Percentiles rank a stretch among this genome's conserved stretches.
These are phyloP conservation scores for Suillus plorans DNA, from an alignment of 768 basidiomycete species.

Conservation along the genomic window DNA sequence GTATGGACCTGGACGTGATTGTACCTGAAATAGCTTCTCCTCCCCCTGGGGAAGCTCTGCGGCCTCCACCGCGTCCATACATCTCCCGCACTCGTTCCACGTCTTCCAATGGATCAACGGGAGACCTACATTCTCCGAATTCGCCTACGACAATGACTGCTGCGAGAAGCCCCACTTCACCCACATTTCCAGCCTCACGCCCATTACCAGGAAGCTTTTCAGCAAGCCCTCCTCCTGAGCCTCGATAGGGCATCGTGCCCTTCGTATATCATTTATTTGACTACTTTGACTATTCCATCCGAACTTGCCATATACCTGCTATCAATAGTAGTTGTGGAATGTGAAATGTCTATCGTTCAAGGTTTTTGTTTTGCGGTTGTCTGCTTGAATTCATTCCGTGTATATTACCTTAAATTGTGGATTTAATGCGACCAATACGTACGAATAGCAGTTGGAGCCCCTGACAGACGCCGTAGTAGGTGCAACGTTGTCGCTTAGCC, in stretches of 20 bases:
- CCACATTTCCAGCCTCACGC: background rate
- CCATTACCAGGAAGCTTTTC: background rate
- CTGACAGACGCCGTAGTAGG: background rate
- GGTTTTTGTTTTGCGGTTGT: background rate
- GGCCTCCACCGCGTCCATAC: slow-evolving; percentile 55
- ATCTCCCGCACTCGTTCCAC: slow-evolving; percentile 56
- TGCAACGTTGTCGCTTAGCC: background rate
- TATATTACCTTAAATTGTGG: background rate
- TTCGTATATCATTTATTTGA: background rate
- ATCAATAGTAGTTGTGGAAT: background rate
- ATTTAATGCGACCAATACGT: background rate
- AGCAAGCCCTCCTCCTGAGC: background rate
- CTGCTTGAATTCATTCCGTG: background rate
- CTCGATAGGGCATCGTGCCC: background rate
- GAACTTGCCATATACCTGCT: background rate
- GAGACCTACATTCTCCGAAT: background rate
- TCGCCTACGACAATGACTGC: slow-evolving; percentile 7
- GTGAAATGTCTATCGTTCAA: slow-evolving; percentile 1
- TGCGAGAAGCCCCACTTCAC: slow-evolving; percentile 1
- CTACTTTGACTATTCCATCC: background rate
- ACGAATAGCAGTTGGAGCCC: background rate
- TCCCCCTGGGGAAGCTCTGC: slow-evolving; percentile 17
- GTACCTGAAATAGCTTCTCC: slow-evolving; percentile 8
- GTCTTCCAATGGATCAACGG: slow-evolving; percentile 21
- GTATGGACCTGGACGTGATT: slow-evolving; percentile 34